Conservation (phyloP, 805 yeast species). For the Metschnikowia shivogae region DNA sequence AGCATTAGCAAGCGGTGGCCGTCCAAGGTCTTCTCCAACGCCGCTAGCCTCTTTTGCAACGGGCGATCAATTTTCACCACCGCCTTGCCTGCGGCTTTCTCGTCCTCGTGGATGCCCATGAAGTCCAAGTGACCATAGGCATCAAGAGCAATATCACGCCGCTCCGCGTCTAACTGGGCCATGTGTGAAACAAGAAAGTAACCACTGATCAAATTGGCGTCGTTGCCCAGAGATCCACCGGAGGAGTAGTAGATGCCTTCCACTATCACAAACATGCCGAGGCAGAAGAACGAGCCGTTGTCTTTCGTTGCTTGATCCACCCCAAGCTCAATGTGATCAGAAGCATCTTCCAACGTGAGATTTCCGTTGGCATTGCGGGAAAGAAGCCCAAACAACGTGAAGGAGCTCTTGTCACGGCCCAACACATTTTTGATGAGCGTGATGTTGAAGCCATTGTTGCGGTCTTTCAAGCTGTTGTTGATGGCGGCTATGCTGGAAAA, state of each 20-base stretch:
- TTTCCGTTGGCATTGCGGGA: conserved; percentile 58
- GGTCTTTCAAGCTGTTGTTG: conserved; percentile 19
- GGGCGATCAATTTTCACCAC: conserved; percentile 56
- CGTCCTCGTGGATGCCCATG: conserved; percentile 37
- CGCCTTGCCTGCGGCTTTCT: conserved; percentile 13
- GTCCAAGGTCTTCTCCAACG: conserved; percentile 51
- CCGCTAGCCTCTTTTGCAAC: conserved; percentile 50
- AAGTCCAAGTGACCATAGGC: conserved; percentile 80
- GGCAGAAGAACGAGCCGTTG: conserved; percentile 59
- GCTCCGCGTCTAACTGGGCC: conserved; percentile 87
- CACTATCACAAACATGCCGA: conserved; percentile 74
- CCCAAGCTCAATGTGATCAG: conserved; percentile 70
- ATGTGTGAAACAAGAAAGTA: conserved; percentile 69
- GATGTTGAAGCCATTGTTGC: conserved; percentile 31
- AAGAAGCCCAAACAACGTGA: conserved; percentile 74
- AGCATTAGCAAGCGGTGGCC: conserved; percentile 62
- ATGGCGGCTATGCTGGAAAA: conserved; percentile 43
- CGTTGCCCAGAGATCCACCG: conserved; percentile 39
- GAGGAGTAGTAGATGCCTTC: conserved; percentile 81
- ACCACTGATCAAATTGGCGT: conserved; percentile 34
- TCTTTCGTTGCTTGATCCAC: conserved; percentile 58
- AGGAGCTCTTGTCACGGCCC: conserved; percentile 77
- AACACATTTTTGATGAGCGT: conserved; percentile 78
- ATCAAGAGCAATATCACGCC: conserved; percentile 59
- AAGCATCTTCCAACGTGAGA: conserved; percentile 77